Evolutionary conservation across 345 rosid species (phyloP), one percentile per base, ranked within the genome.

Genomic region (Sisymbrium irio): DNA sequence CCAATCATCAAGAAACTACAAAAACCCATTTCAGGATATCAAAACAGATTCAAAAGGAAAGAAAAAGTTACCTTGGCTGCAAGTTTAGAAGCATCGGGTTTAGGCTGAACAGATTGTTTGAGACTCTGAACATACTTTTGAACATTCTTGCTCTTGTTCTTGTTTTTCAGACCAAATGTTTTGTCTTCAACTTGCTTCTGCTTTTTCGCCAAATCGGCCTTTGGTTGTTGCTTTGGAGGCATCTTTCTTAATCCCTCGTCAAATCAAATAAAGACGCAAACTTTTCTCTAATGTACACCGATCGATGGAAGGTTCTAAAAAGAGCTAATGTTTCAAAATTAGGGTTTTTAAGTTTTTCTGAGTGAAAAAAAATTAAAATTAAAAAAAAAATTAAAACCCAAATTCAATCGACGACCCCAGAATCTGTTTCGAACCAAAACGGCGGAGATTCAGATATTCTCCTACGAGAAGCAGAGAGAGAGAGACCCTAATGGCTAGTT

Each of bases 121-220:
- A 93, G 94, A 71, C 53, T 82, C 78, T 93, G 98, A 30, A 93
- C 96, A 50, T 93, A 93, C 73, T 93, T 91, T 74, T 93, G 98
- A 58, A 93, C 98, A 74, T 84, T 93, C 79, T 93, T 93, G 76
- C 96, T 91, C 87, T 91, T 93, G 79, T 89, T 93, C 81, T 93
- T 93, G 81, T 93, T 91, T 77, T 93, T 93, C 75, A 91, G 80
- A 1, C 98, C 98, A 67, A 93, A 93, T 1, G 97, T 93, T 81
- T 88, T 93, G 86, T 91, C 98, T 79, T 93, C 98, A 22, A 91
- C 94, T 67, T 88, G 49, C 81, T 93, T 93, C 81, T 91, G 97
- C 86, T 93, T 93, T 85, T 89, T 91, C 74, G 97, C 90, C 71
- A 93, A 47, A 79, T 93, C 97, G 39, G 87, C 83, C 80, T 94